Evolutionary conservation across 2,329 filamentous ascomycete species (phyloP).

Genomic region (Atkinsonella texensis): DNA sequence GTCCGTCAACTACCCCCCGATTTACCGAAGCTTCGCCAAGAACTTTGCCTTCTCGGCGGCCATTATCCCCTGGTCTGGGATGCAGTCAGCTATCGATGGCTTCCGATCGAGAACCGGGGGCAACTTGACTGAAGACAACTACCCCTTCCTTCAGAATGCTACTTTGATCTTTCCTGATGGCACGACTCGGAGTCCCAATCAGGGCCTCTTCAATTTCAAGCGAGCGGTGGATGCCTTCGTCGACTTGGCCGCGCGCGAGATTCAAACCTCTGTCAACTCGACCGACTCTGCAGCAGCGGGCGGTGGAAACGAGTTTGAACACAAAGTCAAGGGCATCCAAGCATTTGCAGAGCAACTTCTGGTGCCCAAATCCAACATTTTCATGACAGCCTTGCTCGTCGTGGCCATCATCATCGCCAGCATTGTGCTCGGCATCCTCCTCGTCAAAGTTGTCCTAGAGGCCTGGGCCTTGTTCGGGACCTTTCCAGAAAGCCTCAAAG

Average conservation of each 20-base stretch:
- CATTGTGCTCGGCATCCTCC: slow-evolving; percentile 74
- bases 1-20: slow-evolving; percentile 72
- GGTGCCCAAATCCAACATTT: slow-evolving; percentile 81
- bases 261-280: slow-evolving; percentile 33
- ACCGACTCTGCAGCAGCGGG: slow-evolving; percentile 16
- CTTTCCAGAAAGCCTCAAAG: slow-evolving; percentile 66
- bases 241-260: slow-evolving; percentile 40
- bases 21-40: slow-evolving; percentile 81
- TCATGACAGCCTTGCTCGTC: slow-evolving; percentile 87
- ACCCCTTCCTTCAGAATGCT: slow-evolving; percentile 60
- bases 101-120: slow-evolving; percentile 76
- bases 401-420: slow-evolving; percentile 77
- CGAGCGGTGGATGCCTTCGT: slow-evolving; percentile 37
- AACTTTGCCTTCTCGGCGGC: slow-evolving; percentile 92
- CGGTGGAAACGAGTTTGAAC: slow-evolving; percentile 23
- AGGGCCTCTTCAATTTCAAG: slow-evolving; percentile 35
- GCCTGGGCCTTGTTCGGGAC: slow-evolving; percentile 80
- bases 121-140: slow-evolving; percentile 70
- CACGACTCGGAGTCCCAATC: slow-evolving; percentile 31
- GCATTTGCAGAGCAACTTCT: slow-evolving; percentile 72
- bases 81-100: slow-evolving; percentile 73
- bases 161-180: slow-evolving; percentile 61
- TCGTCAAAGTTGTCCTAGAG: slow-evolving; percentile 87
- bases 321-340: slow-evolving; percentile 61
- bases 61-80: slow-evolving; percentile 66